Evolutionary conservation across 371 early-diverging fungal genomes (phyloP), one percentile per base, ranked within the genome.

Genomic region (Mortierella sp.): DNA sequence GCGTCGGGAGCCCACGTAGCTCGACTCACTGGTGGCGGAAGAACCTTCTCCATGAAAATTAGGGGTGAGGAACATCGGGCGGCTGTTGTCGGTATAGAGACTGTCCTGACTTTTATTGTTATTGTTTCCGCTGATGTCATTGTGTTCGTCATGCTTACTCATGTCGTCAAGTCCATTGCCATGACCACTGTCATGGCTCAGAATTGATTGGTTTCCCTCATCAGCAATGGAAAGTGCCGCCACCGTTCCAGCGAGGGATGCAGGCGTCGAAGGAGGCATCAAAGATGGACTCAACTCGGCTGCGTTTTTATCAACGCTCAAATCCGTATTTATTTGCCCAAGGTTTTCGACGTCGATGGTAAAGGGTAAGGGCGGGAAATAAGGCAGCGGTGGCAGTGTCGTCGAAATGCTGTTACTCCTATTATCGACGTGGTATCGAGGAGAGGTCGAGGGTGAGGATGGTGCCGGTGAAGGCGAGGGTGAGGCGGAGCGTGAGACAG

Each of bases 1-100:
- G 41, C 72, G 64, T 21, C 72, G 55, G 19, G 72, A 72, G 49
- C 65, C 60, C 6, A 47, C 43, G 34, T 56, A 50, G 19, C 62
- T 69, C 31, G 69, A 60, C 44, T 69, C 69, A 14, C 62, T 57
- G 39, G 49, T 51, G 26, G 46, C 27, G 6, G 71, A 71, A 11
- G 60, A 55, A 15, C 60, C 55, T 24, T 60, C 56, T 14, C 32
- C 52, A 12, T 60, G 48, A 26, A 51, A 31, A 12, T 53, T 53
- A 31, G 50, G 54, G 21, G 49, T 48, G 9, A 60, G 34, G 11
- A 44, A 60, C n/a, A 21, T 14, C n/a, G 32, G 17, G 1, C 27
- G 28, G 43, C 30, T 54, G 26, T 31, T 47, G 60, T 50, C 46
- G 34, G 9, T 46, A 15, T 21, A 23, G 30, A 28, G 30, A 32